Base-by-base conservation (phyloP, 2,329 filamentous ascomycete species). In the Aspergillus brunneoviolaceus region DNA sequence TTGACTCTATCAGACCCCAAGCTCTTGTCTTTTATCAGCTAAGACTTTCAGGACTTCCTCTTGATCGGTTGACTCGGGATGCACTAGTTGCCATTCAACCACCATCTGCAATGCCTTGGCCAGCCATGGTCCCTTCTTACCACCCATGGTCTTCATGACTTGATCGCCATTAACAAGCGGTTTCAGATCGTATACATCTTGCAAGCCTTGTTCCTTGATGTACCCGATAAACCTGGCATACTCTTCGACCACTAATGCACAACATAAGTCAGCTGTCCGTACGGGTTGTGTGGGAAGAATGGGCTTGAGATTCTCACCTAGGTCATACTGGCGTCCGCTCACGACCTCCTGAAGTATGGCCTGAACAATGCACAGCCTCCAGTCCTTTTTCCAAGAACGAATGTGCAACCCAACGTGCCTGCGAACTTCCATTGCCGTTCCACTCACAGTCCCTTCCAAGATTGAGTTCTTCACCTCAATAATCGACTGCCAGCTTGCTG, bases 71-170 rank as follows among this genome's bases (percentile, higher is more conserved):
- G 79, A 80, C 4, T 81, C 81, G 0, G 92, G 91, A 70, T 98
- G 87, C 42, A 91, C 84, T 55, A 98, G 83, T 76, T 98, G 95
- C 92, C 93, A 98, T 62, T 87, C 87, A 75, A 96, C 85, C 62
- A 91, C 90, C 4, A 92, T 80, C 33, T 96, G 89, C 51, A 96
- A 78, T 3, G 92, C 92, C 50, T 83, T 82, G 57, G 86, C 86
- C 83, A 96, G 89, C 94, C 94, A 98, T n/a, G 82, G 87, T 0
- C 90, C 88, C 63, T 86, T 87, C n/a, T 84, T 78, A 0, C 83
- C 85, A 19, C 77, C 79, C 3, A 98, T 80, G 4, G 85, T 86
- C 63, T 87, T 83, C 19, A 87, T 85, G 21, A 98, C 83, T 55
- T 88, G 80, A 45, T 85, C 89, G 16, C 95, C 94, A 70, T 96